phyloP scores from a whole-genome alignment of 1,139 yeast genomes.

The Yamadazyma kanchanaburiensis region DNA sequence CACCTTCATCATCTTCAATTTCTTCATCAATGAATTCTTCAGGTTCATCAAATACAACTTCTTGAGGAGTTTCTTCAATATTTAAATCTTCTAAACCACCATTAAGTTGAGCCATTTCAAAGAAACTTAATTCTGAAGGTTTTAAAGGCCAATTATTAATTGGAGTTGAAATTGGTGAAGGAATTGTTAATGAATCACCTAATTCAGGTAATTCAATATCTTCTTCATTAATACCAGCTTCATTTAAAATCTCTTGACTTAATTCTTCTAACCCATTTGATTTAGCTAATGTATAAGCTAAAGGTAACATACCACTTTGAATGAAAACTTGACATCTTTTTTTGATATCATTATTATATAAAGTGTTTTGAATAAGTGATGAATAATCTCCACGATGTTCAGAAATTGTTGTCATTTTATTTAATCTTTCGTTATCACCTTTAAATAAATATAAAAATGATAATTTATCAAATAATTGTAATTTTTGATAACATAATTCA shows the following conservation, averaged over 20 bases:
- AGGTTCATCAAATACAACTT: slow-evolving; percentile 46
- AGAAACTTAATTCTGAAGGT: slow-evolving; percentile 69
- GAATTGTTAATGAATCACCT: slow-evolving; percentile 39
- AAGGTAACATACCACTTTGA: slow-evolving; percentile 77
- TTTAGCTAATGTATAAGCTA: slow-evolving; percentile 92
- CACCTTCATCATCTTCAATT: slow-evolving; percentile 36
- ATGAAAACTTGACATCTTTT: slow-evolving; percentile 74
- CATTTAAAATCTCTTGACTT: slow-evolving; percentile 67
- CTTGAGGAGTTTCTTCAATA: slow-evolving; percentile 41
- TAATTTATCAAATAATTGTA: slow-evolving; percentile 81
- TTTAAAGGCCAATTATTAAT: slow-evolving; percentile 78
- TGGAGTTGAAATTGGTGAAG: slow-evolving; percentile 46
- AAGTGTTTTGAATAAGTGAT: slow-evolving; percentile 77
- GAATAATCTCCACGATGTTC: slow-evolving; percentile 82
- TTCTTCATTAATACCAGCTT: slow-evolving; percentile 62
- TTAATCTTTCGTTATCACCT: slow-evolving; percentile 73
- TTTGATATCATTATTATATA: slow-evolving; percentile 72
- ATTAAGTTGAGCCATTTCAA: slow-evolving; percentile 72
- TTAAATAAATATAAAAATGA: slow-evolving; percentile 83
- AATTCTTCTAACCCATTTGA: slow-evolving; percentile 75
- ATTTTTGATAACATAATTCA: slow-evolving; percentile 86
- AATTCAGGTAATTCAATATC: slow-evolving; percentile 66
- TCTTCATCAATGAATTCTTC: slow-evolving; percentile 20
- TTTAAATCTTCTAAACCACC: slow-evolving; percentile 72
- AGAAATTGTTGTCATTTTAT: slow-evolving; percentile 86